Percentiles rank a stretch among this genome's conserved stretches.
phyloP scores from a whole-genome alignment of 441 rosid genomes.

The Eruca vesicaria region DNA sequence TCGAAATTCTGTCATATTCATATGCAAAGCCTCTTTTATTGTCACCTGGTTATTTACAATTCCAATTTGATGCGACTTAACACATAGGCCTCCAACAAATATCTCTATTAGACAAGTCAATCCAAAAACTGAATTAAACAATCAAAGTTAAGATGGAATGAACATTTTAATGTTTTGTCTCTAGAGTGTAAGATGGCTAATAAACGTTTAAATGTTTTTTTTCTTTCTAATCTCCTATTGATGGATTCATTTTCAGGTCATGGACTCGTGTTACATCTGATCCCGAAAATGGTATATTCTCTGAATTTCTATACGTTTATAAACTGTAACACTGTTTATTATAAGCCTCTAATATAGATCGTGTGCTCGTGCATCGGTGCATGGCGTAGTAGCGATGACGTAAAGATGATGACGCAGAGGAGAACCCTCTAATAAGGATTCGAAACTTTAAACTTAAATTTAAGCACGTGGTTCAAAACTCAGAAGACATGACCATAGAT shows the following conservation, averaged over 20 bases:
- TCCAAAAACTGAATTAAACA: neutral
- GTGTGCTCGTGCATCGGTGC: no score
- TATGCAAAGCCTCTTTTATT: slow-evolving; percentile 19
- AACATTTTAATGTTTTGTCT: neutral
- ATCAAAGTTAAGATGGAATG: neutral
- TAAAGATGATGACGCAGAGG: slow-evolving; percentile 18
- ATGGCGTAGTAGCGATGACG: slow-evolving; percentile 20
- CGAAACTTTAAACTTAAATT: slow-evolving; percentile 22
- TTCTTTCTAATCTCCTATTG: neutral
- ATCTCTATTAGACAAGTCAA: neutral
- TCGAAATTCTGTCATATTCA: slow-evolving; percentile 30
- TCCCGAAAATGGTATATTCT: neutral
- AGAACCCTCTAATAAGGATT: slow-evolving; percentile 19
- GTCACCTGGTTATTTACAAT: slow-evolving; percentile 22
- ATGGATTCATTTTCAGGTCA: neutral
- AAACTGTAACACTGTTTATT: neutral
- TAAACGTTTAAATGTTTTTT: neutral
- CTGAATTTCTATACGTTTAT: neutral
- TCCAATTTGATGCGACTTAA: slow-evolving; percentile 28
- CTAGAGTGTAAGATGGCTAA: slow-evolving; percentile 8
- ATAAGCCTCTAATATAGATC: neutral
- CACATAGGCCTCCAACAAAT: slow-evolving; percentile 30
- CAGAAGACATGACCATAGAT: slow-evolving; percentile 3
- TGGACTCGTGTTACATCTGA: slow-evolving; percentile 3
- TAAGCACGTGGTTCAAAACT: slow-evolving; percentile 26